Conservation (phyloP, 805 yeast species). For the Torulaspora delbrueckii region DNA sequence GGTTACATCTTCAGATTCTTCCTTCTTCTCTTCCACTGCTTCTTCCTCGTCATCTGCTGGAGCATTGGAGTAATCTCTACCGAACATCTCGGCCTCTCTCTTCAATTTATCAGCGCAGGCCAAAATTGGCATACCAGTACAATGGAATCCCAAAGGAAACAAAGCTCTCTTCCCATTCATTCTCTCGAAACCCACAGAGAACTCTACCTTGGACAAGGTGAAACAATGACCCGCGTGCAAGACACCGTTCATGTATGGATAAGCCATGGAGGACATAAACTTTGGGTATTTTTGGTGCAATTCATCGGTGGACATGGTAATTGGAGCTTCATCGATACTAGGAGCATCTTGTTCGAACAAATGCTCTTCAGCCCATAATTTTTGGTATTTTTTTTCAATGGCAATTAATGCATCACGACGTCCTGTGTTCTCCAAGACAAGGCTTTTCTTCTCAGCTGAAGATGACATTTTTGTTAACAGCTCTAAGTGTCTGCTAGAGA, state of each 20-base stretch:
- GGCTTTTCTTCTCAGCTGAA: conserved; percentile 30
- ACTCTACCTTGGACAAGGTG: conserved; percentile 91
- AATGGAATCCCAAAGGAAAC: conserved; percentile 96
- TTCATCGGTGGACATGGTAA: conserved; percentile 55
- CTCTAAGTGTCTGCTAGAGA: neutral
- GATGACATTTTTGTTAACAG: conserved; percentile 20
- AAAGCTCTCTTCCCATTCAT: conserved; percentile 89
- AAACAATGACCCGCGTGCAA: conserved; percentile 97
- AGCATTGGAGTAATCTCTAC: conserved; percentile 65
- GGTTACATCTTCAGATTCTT: conserved; percentile 68
- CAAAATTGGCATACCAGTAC: conserved; percentile 98
- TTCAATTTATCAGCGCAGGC: conserved; percentile 93
- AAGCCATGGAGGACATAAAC: conserved; percentile 90
- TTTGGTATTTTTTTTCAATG: conserved; percentile 83
- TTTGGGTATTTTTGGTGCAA: conserved; percentile 79
- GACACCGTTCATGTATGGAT: conserved; percentile 98
- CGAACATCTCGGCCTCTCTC: conserved; percentile 90
- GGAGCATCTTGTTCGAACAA: conserved; percentile 89
- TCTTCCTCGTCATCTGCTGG: conserved; percentile 56
- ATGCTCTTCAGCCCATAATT: conserved; percentile 81
- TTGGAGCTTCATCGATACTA: conserved; percentile 55
- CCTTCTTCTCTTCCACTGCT: conserved; percentile 33
- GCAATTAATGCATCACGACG: conserved; percentile 92
- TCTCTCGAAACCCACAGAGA: conserved; percentile 87
- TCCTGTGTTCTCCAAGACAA: conserved; percentile 57